A percentile compares a stretch with the other conserved stretches of the same genome.
These are phyloP conservation scores for Penicillium soppii DNA, from an alignment of 495 filamentous ascomycete species.

Conservation along the genomic window DNA sequence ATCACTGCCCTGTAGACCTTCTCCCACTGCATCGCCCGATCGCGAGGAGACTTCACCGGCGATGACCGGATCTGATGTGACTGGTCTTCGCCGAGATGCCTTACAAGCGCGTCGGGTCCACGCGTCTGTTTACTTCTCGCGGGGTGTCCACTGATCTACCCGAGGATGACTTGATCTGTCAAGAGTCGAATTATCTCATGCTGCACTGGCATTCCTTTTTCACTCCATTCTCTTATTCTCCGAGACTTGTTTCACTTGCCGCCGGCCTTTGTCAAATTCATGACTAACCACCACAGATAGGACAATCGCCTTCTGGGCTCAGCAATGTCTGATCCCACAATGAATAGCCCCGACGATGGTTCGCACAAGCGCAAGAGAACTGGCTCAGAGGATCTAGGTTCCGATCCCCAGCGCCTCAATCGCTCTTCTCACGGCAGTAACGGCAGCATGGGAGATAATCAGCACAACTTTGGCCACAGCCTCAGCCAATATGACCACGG, in stretches of 20 bases:
- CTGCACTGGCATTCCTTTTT: constrained; percentile 5
- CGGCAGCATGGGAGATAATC: constrained; percentile 43
- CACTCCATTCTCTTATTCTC: constrained; percentile 2
- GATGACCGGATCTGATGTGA: background rate
- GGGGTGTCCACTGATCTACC: constrained; percentile 16
- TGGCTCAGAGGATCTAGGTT: constrained; percentile 41
- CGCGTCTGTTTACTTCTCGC: constrained; percentile 22
- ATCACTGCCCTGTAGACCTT: background rate
- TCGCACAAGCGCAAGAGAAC: constrained; percentile 49
- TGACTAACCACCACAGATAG: constrained; percentile 20
- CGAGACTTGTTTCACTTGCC: constrained; percentile 6
- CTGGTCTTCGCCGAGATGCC: background rate
- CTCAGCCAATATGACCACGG: constrained; percentile 43
- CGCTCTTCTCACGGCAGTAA: constrained; percentile 48
- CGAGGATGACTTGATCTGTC: constrained; percentile 10
- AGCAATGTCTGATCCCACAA: constrained; percentile 44
- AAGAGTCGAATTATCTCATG: background rate
- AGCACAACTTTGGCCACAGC: constrained; percentile 41
- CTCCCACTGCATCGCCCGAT: background rate
- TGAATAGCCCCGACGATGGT: constrained; percentile 38
- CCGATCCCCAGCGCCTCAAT: constrained; percentile 43
- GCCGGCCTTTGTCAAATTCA: constrained; percentile 5
- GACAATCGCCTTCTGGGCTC: constrained; percentile 9
- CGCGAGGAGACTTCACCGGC: background rate
- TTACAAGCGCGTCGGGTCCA: constrained; percentile 12